phyloP scores from a whole-genome alignment of 768 basidiomycete species.

The Pleurotus salmoneostramineus region DNA sequence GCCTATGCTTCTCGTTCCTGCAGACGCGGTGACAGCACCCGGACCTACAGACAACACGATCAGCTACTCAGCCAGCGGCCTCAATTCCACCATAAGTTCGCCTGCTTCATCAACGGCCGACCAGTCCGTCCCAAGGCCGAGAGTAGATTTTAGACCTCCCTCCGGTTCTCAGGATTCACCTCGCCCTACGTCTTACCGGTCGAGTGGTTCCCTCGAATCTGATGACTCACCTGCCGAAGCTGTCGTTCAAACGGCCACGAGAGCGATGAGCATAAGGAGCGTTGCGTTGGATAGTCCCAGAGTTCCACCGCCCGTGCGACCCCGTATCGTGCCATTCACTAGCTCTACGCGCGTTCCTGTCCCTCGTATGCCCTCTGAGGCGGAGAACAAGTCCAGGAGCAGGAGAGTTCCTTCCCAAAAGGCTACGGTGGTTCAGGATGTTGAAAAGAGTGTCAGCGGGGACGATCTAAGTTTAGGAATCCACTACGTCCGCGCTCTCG shows the following conservation, averaged over 20 bases:
- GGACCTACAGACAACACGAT: slow-evolving; percentile 38
- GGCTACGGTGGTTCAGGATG: slow-evolving; percentile 51
- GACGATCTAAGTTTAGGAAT: slow-evolving; percentile 70
- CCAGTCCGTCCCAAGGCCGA: slow-evolving; percentile 61
- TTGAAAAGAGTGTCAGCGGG: slow-evolving; percentile 36
- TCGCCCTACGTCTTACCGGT: slow-evolving; percentile 15
- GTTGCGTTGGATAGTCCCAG: slow-evolving; percentile 26
- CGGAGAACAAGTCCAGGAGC: slow-evolving; percentile 22
- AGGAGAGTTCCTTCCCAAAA: slow-evolving; percentile 60
- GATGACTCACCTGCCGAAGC: slow-evolving; percentile 38
- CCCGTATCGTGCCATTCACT: slow-evolving; percentile 70
- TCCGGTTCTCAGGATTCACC: neutral
- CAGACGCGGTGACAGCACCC: slow-evolving; percentile 20
- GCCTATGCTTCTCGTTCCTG: slow-evolving; percentile 40
- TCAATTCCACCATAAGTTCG: slow-evolving; percentile 49
- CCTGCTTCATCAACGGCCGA: slow-evolving; percentile 64
- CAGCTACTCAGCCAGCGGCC: slow-evolving; percentile 38
- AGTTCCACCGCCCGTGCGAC: slow-evolving; percentile 29
- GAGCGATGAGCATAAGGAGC: slow-evolving; percentile 52
- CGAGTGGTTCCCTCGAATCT: slow-evolving; percentile 25
- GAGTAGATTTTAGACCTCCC: slow-evolving; percentile 68
- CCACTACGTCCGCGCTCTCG: slow-evolving; percentile 68
- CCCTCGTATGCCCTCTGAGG: slow-evolving; percentile 39
- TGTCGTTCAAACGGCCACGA: slow-evolving; percentile 42
- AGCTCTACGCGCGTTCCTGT: slow-evolving; percentile 63